A percentile compares a stretch with the other conserved stretches of the same genome.
phyloP scores from a whole-genome alignment of 2,329 filamentous ascomycete genomes.

The Penicillium sp. region DNA sequence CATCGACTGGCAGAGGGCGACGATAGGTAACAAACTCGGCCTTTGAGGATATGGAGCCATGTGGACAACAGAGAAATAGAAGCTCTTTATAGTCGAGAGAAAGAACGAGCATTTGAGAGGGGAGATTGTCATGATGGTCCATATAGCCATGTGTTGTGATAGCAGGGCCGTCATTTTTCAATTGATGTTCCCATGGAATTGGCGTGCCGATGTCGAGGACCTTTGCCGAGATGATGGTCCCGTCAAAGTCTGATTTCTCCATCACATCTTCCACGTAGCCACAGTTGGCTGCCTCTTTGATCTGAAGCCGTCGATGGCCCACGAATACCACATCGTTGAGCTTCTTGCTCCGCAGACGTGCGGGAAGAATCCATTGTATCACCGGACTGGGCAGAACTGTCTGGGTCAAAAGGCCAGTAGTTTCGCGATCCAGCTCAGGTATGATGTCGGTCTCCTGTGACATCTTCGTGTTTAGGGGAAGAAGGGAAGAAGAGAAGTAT shows the following conservation, averaged over 20 bases:
- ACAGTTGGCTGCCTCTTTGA: slow-evolving; percentile 70
- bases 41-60: slow-evolving; percentile 34
- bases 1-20: slow-evolving; percentile 63
- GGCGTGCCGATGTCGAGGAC: slow-evolving; percentile 67
- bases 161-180: slow-evolving; percentile 14
- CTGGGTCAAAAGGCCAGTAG: slow-evolving; percentile 74
- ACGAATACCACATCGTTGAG: slow-evolving; percentile 86
- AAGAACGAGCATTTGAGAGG: slow-evolving; percentile 81
- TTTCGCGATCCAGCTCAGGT: background rate
- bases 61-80: slow-evolving; percentile 73
- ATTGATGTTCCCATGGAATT: slow-evolving; percentile 38
- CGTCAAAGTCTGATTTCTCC: slow-evolving; percentile 78
- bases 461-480: background rate
- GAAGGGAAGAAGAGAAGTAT: background rate
- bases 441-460: background rate
- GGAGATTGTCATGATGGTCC: slow-evolving; percentile 46
- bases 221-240: slow-evolving; percentile 76
- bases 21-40: slow-evolving; percentile 66
- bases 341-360: slow-evolving; percentile 70
- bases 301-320: slow-evolving; percentile 78
- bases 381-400: slow-evolving; percentile 78
- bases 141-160: background rate
- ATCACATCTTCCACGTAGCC: slow-evolving; percentile 75
- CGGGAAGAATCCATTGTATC: slow-evolving; percentile 76
- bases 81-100: slow-evolving; percentile 74